Evolutionary conservation across 1,284 basidiomycete genomes (phyloP), one percentile per base, ranked within the genome.

Genomic region (Cerrena zonata): DNA sequence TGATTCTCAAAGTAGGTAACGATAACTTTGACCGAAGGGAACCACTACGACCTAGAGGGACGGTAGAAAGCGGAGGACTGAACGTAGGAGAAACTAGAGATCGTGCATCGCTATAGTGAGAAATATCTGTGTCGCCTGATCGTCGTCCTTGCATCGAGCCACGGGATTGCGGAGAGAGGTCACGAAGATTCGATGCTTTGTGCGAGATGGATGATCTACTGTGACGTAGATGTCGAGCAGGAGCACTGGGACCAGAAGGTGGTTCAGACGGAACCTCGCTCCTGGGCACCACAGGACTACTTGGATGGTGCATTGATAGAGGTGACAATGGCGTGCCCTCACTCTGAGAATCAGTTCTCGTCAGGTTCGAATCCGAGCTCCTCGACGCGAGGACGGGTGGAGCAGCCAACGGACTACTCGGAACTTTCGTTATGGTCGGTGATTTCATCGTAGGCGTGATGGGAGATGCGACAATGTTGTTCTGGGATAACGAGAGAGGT

Each of bases 1-100:
- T 47, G 21, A 57, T 53, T 47, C 55, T 50, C 5, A 85, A 63
- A 52, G 79, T 79, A 2, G 80, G 78, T 5, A 83, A 61, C 1
- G 80, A 83, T 4, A 84, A 63, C 58, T 84, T 86, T 0, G 74
- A 70, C 5, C 76, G 72, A 10, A 84, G 64, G 0, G 81, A 49
- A 2, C 38, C 23, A 36, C 24, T 47, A 22, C 38, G 43, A 34
- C 37, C 47, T 25, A 38, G 49, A 45, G 24, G 49, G 30, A 34
- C 47, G 24, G 24, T 37, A 44, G 11, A 46, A 40, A 26, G 39
- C 23, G 23, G 45, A n/a, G 34, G 37, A 40, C 34, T 48, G 5
- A 51, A 54, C 5, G 53, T 48, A 2, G 61, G 58, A 2, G 64
- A 58, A 10, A 55, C 49, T 12, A 46, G 44, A 5, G 58, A 56